Conservation (phyloP, 352 stramenopile species). For the Pythium myriotylum region DNA sequence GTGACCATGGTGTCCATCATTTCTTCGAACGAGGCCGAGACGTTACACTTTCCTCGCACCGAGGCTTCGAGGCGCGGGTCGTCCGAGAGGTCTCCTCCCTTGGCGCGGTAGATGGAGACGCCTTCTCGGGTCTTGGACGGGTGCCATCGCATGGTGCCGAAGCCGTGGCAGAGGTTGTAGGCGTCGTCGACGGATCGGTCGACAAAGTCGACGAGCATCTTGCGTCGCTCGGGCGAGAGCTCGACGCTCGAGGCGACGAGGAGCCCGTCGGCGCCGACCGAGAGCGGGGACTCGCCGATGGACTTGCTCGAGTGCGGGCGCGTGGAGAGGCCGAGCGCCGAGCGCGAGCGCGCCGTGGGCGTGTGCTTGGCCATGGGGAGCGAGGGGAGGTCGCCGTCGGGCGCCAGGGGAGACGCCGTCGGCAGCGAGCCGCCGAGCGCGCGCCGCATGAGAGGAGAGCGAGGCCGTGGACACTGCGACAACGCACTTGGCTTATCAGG, state of each 20-base stretch:
- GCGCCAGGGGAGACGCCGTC: conserved; percentile 14
- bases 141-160: conserved; percentile 74
- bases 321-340: conserved; percentile 15
- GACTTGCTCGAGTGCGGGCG: conserved; percentile 20
- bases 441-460: conserved; percentile 11
- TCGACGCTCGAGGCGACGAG: conserved; percentile 10
- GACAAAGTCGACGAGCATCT: conserved; percentile 72
- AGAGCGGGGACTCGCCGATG: conserved; percentile 8
- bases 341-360: conserved; percentile 12
- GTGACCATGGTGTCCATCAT: conserved; percentile 81
- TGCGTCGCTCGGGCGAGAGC: conserved; percentile 38
- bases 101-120: conserved; percentile 72
- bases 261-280: conserved; percentile 4
- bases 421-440: conserved; percentile 18
- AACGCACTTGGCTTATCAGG: conserved; percentile 1
- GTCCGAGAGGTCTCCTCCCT: conserved; percentile 45
- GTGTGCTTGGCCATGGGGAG: not conserved
- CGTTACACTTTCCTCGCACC: conserved; percentile 71
- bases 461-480: not conserved
- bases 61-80: conserved; percentile 66
- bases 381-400: conserved; percentile 10
- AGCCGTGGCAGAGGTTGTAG: conserved; percentile 80
- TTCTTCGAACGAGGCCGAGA: conserved; percentile 73
- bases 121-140: conserved; percentile 62
- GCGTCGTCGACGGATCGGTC: conserved; percentile 79